Percentiles rank a stretch among this genome's conserved stretches.
phyloP scores from a whole-genome alignment of 164 flowering plant genomes.

The Umbilicus rupestris region DNA sequence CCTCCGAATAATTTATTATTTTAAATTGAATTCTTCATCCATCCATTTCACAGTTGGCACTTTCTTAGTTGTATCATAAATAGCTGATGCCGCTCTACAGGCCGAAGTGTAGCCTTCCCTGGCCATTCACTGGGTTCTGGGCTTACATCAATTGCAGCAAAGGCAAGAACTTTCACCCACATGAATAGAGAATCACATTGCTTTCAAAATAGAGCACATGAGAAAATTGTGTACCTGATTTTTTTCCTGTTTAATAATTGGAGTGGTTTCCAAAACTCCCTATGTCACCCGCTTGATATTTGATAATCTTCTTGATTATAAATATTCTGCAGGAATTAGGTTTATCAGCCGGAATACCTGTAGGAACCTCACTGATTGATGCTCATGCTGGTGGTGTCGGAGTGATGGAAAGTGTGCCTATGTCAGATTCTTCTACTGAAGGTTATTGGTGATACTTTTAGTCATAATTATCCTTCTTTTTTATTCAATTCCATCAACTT shows the following conservation, averaged over 20 bases:
- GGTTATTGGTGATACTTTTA: slow-evolving; percentile 25
- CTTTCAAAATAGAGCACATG: slow-evolving; percentile 16
- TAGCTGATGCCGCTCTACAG: slow-evolving; percentile 30
- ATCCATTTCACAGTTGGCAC: neutral
- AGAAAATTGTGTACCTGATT: neutral
- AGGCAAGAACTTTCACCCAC: slow-evolving; percentile 61
- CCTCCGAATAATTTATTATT: neutral
- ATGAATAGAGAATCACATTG: slow-evolving; percentile 27
- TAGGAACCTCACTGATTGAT: slow-evolving; percentile 87
- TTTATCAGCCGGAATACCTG: slow-evolving; percentile 69
- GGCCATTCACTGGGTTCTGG: slow-evolving; percentile 96
- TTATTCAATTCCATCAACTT: neutral
- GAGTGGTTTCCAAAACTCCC: neutral
- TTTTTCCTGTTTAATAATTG: neutral
- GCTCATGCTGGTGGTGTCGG: slow-evolving; percentile 99
- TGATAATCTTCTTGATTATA: neutral
- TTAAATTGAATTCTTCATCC: neutral
- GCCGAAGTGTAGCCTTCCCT: slow-evolving; percentile 98
- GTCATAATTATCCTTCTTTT: neutral
- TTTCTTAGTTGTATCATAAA: slow-evolving; percentile 6
- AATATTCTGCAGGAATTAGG: slow-evolving; percentile 66
- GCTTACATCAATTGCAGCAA: slow-evolving; percentile 77
- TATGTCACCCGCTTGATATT: neutral
- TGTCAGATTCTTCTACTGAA: slow-evolving; percentile 30
- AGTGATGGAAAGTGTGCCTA: slow-evolving; percentile 70